Evolutionary conservation across 2,329 filamentous ascomycete genomes (phyloP), one percentile per base, ranked within the genome.

Genomic region (Didymella segeticola): DNA sequence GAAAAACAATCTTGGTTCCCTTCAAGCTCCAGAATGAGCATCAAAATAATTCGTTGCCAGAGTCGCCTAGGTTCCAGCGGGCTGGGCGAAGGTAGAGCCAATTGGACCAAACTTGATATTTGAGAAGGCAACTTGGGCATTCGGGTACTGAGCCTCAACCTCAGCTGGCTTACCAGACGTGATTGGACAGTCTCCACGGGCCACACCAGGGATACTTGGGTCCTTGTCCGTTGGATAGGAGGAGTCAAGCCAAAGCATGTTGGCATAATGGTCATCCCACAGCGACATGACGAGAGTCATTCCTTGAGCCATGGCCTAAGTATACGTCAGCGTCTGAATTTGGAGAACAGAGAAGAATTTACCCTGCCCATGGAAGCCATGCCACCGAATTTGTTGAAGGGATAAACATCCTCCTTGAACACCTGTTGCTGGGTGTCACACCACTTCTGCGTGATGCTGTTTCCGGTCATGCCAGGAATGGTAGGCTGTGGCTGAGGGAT

Each of bases 231-330:
- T 75, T 15, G 87, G 86, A 75, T 83, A 88, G 63, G 76, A 82
- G 58, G 82, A 83, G 77, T 91, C 43, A 11, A 53, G 31, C 50
- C 89, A 91, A 64, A 88, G 81, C 87, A 91, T 90, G 73, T 88
- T 82, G 65, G 82, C 75, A 60, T 83, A 75, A 74, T 89, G 83
- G 72, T 89, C 87, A 67, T 89, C 84, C 80, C 81, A 83, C 54
- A 86, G 74, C 42, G 77, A 80, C 78, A 89, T 80, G 53, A 87
- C 84, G 9, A 89, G 78, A 22, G 86, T 84, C 83, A 87, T 85
- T 14, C 84, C 84, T 25, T 30, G 27, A n/a, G 39, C 80, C 80
- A 83, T 57, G 84, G 74, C 46, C 77, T 80, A 76, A 78, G 52
- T 85, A 84, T n/a, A n/a, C n/a, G 43, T 53, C 2, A 53, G 17